Conservation (phyloP, 371 early-diverging fungal genomes). For the Mortierella sp. region DNA sequence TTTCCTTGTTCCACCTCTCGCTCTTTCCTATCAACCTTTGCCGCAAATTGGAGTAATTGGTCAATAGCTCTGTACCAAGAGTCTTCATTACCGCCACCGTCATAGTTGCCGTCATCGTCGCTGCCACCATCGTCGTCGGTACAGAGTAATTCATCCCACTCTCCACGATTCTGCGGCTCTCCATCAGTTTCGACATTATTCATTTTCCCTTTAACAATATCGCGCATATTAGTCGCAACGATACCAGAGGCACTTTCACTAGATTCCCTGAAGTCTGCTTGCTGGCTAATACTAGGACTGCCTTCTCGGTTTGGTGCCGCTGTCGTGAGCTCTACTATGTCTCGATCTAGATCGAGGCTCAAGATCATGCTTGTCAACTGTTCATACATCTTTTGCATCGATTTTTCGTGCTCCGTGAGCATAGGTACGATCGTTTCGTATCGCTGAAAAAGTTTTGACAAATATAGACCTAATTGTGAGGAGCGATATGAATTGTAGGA, state of each 20-base stretch:
- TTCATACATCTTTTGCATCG: constrained; percentile 34
- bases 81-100: not conserved
- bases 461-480: constrained; percentile 10
- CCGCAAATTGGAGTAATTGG: constrained; percentile 3
- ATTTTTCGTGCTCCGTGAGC: constrained; percentile 19
- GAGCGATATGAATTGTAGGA: not conserved
- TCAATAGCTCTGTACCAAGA: not conserved
- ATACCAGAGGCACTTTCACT: not conserved
- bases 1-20: not conserved
- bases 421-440: constrained; percentile 43
- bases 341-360: constrained; percentile 19
- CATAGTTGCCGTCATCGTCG: not conserved
- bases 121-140: not conserved
- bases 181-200: not conserved
- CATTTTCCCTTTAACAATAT: not conserved
- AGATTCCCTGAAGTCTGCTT: not conserved
- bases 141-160: too few relatives aligned
- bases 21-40: not conserved
- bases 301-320: not conserved
- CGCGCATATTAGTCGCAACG: too few relatives aligned
- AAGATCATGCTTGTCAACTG: constrained; percentile 19
- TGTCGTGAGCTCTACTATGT: not conserved
- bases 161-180: not conserved
- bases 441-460: constrained; percentile 43
- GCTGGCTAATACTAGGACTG: not conserved